Evolutionary conservation across 805 yeast species (phyloP).

Genomic region (Grigorovia transvaalensis): DNA sequence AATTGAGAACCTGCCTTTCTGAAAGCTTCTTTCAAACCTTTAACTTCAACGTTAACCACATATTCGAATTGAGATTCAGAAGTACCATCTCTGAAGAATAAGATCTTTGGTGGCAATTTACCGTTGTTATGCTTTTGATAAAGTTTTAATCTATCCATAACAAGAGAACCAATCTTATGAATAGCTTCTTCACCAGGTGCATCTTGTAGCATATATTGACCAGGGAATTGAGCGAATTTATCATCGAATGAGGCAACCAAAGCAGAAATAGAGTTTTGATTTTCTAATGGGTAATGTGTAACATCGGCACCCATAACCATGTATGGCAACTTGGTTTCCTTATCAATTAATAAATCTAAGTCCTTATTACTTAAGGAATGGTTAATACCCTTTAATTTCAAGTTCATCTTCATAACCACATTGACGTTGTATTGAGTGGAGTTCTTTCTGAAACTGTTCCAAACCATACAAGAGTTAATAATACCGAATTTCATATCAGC

Average conservation of each 20-base stretch:
- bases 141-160: constrained; percentile 9
- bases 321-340: constrained; percentile 11
- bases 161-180: constrained; percentile 10
- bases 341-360: constrained; percentile 8
- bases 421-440: constrained; percentile 14
- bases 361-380: constrained; percentile 10
- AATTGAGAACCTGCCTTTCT: constrained; percentile 8
- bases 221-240: constrained; percentile 17
- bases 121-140: constrained; percentile 14
- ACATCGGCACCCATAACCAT: constrained; percentile 19
- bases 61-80: constrained; percentile 17
- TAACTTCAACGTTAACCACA: constrained; percentile 16
- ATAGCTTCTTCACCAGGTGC: constrained; percentile 17
- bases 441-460: constrained; percentile 14
- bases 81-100: constrained; percentile 19
- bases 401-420: constrained; percentile 18
- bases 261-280: constrained; percentile 16
- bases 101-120: constrained; percentile 15
- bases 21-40: constrained; percentile 11
- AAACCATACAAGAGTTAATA: constrained; percentile 14
- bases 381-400: constrained; percentile 14
- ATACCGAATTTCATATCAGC: constrained; percentile 15
- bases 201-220: constrained; percentile 13
- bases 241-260: constrained; percentile 15
- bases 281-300: constrained; percentile 18